Conservation (phyloP, 306 rosid genomes). For the Quercus ilex region DNA sequence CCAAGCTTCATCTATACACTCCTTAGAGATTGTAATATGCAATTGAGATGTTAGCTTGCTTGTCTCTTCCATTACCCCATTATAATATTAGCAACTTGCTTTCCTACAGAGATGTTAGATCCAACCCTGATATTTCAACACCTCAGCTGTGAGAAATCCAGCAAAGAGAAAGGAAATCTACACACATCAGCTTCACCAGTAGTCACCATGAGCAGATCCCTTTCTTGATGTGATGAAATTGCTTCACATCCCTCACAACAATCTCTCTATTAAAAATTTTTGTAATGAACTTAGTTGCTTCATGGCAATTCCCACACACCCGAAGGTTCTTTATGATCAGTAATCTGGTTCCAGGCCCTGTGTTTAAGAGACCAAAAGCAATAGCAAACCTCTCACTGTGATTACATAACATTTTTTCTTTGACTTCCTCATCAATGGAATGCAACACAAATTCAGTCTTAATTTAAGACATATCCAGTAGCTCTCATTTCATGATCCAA, state of each 20-base stretch:
- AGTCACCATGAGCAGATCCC: not conserved
- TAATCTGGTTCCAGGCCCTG: not conserved
- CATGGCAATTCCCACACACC: not conserved
- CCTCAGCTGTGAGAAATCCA: no score
- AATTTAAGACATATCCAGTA: not conserved
- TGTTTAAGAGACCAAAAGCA: conserved; percentile 1
- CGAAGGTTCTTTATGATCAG: not conserved
- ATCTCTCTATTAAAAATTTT: not conserved
- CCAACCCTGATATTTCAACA: no score
- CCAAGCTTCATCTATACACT: no score
- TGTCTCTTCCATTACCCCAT: no score
- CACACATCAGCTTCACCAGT: not conserved
- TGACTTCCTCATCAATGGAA: conserved; percentile 6
- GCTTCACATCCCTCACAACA: not conserved
- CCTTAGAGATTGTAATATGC: no score
- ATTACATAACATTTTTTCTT: not conserved
- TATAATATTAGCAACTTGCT: no score
- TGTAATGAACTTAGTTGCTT: not conserved
- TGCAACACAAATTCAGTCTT: not conserved
- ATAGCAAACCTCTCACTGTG: conserved; percentile 2
- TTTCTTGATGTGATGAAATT: not conserved
- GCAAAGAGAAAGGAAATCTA: no score
- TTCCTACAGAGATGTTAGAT: no score
- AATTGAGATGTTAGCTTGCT: no score
- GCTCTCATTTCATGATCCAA: not conserved